Percentiles rank a stretch among this genome's conserved stretches.
Conservation (phyloP, 1,139 yeast species). For the Petasospora fabianii region DNA sequence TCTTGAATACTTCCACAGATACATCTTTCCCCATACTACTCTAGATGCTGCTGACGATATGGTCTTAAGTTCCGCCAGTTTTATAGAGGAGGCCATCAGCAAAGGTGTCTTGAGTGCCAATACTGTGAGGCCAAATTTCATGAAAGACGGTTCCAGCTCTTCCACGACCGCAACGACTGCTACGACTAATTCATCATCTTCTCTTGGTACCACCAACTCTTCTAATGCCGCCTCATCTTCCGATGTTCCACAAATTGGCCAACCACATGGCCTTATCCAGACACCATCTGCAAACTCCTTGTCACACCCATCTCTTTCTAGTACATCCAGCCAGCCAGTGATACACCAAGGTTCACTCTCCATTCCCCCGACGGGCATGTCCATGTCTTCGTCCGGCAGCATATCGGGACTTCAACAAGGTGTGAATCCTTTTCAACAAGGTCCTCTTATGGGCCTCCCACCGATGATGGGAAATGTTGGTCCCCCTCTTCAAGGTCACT, state of each 20-base stretch:
- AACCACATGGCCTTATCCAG: not conserved
- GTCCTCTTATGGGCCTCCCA: slow-evolving; percentile 6
- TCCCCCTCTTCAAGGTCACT: slow-evolving; percentile 2
- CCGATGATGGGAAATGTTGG: slow-evolving; percentile 8
- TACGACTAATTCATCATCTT: slow-evolving; percentile 3
- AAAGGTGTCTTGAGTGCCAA: slow-evolving; percentile 20
- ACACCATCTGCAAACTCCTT: not conserved
- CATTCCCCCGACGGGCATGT: too few relatives aligned
- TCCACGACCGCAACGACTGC: slow-evolving; percentile 8
- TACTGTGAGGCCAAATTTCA: slow-evolving; percentile 13
- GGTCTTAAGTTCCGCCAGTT: slow-evolving; percentile 20
- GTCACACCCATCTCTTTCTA: not conserved
- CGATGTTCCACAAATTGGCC: not conserved
- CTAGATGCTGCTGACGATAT: slow-evolving; percentile 16
- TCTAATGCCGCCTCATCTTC: not conserved
- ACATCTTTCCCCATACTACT: slow-evolving; percentile 12
- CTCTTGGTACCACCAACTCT: slow-evolving; percentile 1
- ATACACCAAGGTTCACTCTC: slow-evolving; percentile 3
- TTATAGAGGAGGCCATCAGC: slow-evolving; percentile 23
- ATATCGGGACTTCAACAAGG: not conserved
- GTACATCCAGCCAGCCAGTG: not conserved
- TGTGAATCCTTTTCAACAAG: not conserved
- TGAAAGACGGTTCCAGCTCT: slow-evolving; percentile 8
- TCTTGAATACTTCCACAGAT: slow-evolving; percentile 25
- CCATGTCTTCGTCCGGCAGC: not conserved